Evolutionary conservation across 2,329 filamentous ascomycete species (phyloP), one percentile per base, ranked within the genome.

Genomic region (Aureobasidium namibiae): DNA sequence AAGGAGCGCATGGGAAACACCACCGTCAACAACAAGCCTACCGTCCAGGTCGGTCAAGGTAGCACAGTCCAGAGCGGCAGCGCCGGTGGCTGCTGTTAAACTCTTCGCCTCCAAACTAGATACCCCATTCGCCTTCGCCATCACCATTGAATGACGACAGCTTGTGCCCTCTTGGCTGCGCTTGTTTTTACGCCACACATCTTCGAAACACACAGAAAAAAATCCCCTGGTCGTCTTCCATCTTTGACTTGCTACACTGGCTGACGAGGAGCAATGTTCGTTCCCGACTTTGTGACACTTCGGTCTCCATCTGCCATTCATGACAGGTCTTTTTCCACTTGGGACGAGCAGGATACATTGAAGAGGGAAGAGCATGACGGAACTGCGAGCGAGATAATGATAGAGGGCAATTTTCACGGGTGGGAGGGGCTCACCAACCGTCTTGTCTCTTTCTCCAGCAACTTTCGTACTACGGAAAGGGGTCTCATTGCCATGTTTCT

Each of bases 1-100:
- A 99, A 99, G 85, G 92, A 97, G 82, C 89, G 94, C 72, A 99
- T 99, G 92, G 94, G 94, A 70, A 96, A 90, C 68, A 94, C 92
- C 64, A 88, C 89, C 66, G 92, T 92, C 80, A 97, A 97, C 85
- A 95, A 92, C 80, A 99, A 97, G 82, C 92, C 92, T 65, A 95
- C 90, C 69, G 92, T 99, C 69, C 91, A 96, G 74, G 94, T 99
- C 70, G 90, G 91, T 61, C 88, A 91, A 73, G 94, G 94, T 72
- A 91, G 95, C 76, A 92, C 92, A 69, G 92, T 99, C 67, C 89
- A 95, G 75, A 89, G 86, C 69, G 88, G 88, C 68, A 89, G 89
- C 68, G 89, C 84, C 73, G 87, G 88, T 72, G 87, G 90, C 74
- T 96, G 92, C 84, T 96, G 92, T 81, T 96, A 95, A 80, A 81